These are phyloP conservation scores for Aspergillus proliferans DNA, from an alignment of 2,329 filamentous ascomycete genomes.

Conservation along the genomic window DNA sequence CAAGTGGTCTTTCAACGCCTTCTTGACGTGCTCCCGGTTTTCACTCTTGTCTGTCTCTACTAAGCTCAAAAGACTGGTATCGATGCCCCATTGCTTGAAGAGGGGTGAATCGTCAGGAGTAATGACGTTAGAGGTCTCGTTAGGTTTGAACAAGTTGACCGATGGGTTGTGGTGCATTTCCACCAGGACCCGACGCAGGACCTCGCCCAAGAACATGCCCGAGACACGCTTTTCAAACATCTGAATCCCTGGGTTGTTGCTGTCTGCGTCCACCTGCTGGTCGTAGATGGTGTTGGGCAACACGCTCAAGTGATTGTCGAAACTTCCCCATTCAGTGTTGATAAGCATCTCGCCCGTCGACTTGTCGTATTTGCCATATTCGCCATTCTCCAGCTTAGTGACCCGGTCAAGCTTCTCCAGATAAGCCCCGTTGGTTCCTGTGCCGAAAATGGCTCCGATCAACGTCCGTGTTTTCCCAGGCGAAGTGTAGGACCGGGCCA, in stretches of 20 bases:
- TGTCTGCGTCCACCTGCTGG: slow-evolving; percentile 66
- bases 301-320: slow-evolving; percentile 87
- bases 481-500: slow-evolving; percentile 94
- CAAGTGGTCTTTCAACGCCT: slow-evolving; percentile 70
- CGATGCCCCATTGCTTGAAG: slow-evolving; percentile 78
- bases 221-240: slow-evolving; percentile 99
- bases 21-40: slow-evolving; percentile 66
- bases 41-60: slow-evolving; percentile 73
- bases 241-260: slow-evolving; percentile 86
- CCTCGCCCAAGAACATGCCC: slow-evolving; percentile 96
- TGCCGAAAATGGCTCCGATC: slow-evolving; percentile 95
- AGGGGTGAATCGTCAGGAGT: slow-evolving; percentile 62
- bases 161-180: slow-evolving; percentile 63
- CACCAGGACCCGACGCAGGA: slow-evolving; percentile 71
- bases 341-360: slow-evolving; percentile 92
- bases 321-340: slow-evolving; percentile 98
- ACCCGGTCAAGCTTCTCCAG: slow-evolving; percentile 85
- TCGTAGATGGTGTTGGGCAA: slow-evolving; percentile 84
- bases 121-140: slow-evolving; percentile 67
- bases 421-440: slow-evolving; percentile 94
- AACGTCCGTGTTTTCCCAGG: slow-evolving; percentile 79
- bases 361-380: slow-evolving; percentile 59
- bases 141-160: slow-evolving; percentile 67
- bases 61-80: slow-evolving; percentile 83
- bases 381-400: slow-evolving; percentile 61